Percentiles rank a stretch among this genome's conserved stretches.
These are phyloP conservation scores for Theobroma grandiflorum DNA, from an alignment of 441 rosid species.

Conservation along the genomic window DNA sequence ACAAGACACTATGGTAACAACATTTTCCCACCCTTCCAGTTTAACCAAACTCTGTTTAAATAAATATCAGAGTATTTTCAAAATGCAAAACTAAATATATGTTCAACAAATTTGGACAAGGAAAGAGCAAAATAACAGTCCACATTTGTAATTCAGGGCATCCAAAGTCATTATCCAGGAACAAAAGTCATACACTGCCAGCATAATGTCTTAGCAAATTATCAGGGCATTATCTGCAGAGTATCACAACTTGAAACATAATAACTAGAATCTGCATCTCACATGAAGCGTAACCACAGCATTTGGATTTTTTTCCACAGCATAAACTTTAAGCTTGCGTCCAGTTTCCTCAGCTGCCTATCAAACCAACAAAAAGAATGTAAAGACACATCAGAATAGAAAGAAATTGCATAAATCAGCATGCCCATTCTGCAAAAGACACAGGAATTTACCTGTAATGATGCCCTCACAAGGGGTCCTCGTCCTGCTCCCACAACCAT, in stretches of 20 bases:
- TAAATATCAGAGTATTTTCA: conserved; percentile 25
- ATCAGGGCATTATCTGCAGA: not conserved
- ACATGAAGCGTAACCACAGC: conserved; percentile 99
- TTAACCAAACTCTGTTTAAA: conserved; percentile 82
- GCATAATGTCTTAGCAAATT: not conserved
- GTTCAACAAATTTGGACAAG: conserved; percentile 10
- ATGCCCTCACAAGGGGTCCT: conserved; percentile 99
- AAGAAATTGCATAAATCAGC: conserved; percentile 20
- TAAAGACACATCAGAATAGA: conserved; percentile 22
- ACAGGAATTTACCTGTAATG: conserved; percentile 78
- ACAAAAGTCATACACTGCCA: conserved; percentile 2
- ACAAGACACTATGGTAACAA: conserved; percentile 88
- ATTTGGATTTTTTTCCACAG: conserved; percentile 99
- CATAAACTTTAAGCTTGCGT: conserved; percentile 84
- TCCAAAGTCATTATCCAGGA: not conserved
- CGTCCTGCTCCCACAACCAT: conserved; percentile 99
- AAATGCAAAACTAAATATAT: conserved; percentile 20
- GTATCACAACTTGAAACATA: conserved; percentile 22
- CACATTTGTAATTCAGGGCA: conserved; percentile 3
- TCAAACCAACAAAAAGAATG: conserved; percentile 37
- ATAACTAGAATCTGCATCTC: conserved; percentile 42
- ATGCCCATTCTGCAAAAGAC: conserved; percentile 23
- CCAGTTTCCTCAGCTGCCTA: conserved; percentile 99
- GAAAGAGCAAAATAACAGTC: not conserved
- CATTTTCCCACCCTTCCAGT: conserved; percentile 92